Conservation (phyloP, 768 basidiomycete genomes). For the Boletus tomentosulus region DNA sequence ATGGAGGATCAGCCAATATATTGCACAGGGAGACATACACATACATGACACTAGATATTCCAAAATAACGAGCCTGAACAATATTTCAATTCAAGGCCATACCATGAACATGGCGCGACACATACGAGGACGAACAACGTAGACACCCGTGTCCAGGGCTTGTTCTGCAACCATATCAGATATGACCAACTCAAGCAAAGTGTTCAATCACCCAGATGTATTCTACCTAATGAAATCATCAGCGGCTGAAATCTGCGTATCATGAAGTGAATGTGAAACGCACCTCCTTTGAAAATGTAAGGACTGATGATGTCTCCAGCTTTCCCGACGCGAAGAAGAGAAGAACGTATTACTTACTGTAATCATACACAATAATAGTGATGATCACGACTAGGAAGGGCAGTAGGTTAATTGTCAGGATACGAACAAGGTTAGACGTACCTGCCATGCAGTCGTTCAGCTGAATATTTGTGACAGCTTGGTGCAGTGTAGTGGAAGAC, state of each 20-base stretch:
- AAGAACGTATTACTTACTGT: background rate
- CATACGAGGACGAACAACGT: background rate
- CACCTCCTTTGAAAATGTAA: background rate
- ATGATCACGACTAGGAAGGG: background rate
- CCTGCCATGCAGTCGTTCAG: background rate
- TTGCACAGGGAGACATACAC: background rate
- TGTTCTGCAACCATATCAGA: background rate
- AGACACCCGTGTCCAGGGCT: background rate
- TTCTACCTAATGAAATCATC: background rate
- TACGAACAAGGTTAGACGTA: background rate
- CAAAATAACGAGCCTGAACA: background rate
- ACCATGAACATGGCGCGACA: background rate
- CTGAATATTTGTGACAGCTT: background rate
- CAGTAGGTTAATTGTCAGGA: background rate
- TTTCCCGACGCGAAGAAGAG: background rate
- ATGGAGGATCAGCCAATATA: background rate
- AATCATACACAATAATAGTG: background rate
- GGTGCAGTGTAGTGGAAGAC: background rate
- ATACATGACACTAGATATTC: background rate
- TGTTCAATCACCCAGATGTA: background rate
- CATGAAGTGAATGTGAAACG: background rate
- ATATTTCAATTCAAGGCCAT: background rate
- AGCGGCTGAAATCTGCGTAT: background rate
- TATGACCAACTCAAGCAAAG: background rate
- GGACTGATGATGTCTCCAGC: background rate